A percentile compares a stretch with the other conserved stretches of the same genome.
Conservation (phyloP, 75 land plant genomes). For the Isoetes taiwanensis region DNA sequence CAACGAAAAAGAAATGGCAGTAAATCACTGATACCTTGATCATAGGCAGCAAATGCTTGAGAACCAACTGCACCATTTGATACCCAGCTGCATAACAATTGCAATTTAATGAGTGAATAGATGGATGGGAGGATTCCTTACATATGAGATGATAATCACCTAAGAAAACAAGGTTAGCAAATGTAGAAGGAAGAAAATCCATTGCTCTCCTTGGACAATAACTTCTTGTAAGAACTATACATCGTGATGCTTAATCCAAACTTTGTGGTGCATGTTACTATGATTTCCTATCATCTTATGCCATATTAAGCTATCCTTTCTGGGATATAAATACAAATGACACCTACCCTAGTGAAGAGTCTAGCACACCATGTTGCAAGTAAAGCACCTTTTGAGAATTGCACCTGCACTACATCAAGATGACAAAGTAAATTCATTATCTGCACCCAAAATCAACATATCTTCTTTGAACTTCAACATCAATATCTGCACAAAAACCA, state of each 20-base stretch:
- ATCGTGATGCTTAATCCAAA: no score
- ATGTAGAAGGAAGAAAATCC: background rate
- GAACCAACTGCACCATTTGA: constrained; percentile 99
- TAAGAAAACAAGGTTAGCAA: background rate
- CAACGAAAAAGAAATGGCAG: background rate
- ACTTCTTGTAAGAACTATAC: no score
- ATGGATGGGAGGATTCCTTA: background rate
- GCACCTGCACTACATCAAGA: constrained; percentile 38
- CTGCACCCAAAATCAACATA: constrained; percentile 8
- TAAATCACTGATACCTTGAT: constrained; percentile 51
- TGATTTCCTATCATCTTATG: background rate
- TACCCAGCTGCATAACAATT: constrained; percentile 63
- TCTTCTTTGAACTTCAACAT: background rate
- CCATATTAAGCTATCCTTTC: background rate
- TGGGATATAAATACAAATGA: background rate
- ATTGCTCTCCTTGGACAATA: no score
- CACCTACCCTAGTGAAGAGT: constrained; percentile 94
- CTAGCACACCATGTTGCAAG: constrained; percentile 90
- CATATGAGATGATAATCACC: no score
- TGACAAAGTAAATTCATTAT: no score
- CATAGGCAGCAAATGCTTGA: constrained; percentile 99
- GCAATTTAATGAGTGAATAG: background rate
- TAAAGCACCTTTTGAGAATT: constrained; percentile 75
- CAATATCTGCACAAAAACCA: background rate
- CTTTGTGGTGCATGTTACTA: background rate